Evolutionary conservation across 768 basidiomycete species (phyloP).

Genomic region (Mrakia blollopis): DNA sequence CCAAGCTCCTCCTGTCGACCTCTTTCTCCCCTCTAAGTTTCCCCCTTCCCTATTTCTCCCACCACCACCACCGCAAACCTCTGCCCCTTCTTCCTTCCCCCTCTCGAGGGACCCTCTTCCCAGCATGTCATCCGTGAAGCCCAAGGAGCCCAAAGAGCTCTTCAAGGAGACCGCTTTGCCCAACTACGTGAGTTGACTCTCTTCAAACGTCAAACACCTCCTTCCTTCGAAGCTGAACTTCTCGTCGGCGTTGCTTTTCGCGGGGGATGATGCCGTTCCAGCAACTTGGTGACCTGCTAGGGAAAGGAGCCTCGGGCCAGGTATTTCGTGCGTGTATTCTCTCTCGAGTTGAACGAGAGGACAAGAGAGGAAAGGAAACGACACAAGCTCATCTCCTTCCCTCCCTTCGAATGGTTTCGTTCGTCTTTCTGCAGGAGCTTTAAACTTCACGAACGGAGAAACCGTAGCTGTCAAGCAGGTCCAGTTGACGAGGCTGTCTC

Average conservation of each 20-base stretch:
- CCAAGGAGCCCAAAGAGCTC: conserved; percentile 13
- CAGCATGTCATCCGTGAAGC: background rate
- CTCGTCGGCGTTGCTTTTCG: background rate
- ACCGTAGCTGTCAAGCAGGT: conserved; percentile 99
- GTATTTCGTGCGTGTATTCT: conserved; percentile 64
- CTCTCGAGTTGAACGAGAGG: conserved; percentile 45
- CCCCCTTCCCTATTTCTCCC: too few relatives aligned
- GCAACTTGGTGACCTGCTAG: conserved; percentile 96
- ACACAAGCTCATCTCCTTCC: background rate
- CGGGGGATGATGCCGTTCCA: too few relatives aligned
- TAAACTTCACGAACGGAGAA: conserved; percentile 95
- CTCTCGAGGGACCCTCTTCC: background rate
- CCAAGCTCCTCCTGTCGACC: too few relatives aligned
- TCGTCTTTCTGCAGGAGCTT: conserved; percentile 34
- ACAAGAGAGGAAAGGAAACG: conserved; percentile 62
- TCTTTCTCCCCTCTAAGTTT: too few relatives aligned
- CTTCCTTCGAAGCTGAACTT: background rate
- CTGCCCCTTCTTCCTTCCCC: background rate
- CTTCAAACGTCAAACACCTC: background rate
- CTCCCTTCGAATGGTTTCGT: background rate
- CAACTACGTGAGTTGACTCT: conserved; percentile 2
- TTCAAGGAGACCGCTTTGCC: conserved; percentile 16
- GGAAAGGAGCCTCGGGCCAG: conserved; percentile 94
- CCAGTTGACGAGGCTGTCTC: conserved; percentile 85
- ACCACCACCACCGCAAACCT: too few relatives aligned